Evolutionary conservation across 2,329 filamentous ascomycete species (phyloP), one percentile per base, ranked within the genome.

Genomic region (Dothiorella sarmentorum): DNA sequence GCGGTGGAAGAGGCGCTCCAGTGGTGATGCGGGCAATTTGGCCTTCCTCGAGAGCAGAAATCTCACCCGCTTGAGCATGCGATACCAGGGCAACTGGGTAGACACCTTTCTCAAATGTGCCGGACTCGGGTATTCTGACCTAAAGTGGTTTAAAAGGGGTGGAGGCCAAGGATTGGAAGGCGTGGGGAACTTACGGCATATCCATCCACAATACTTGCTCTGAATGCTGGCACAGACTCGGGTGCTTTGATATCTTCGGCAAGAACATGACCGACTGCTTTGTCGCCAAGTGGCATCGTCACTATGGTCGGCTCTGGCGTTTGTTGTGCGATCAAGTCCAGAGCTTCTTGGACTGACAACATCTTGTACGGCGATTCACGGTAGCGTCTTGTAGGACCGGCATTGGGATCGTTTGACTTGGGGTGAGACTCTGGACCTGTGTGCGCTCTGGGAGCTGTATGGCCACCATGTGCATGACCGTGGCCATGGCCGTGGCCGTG

Each of bases 191-290:
- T 56, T 40, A 66, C 61, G 0, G 94, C 94, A 69, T 99, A 99
- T 1, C 94, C 94, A 71, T 99, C 94, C 0, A 99, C 94, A 38
- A 97, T 97, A 69, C 93, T 97, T 17, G 94, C 94, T 60, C 91
- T 82, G 75, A 96, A 99, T 0, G 93, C 94, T 0, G 94, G 94
- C 0, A 99, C 94, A 7, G 88, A 85, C 70, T 97, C 93, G 3
- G 76, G 76, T 0, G 94, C 91, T 37, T 79, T 83, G 22, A 99
- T 87, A 64, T 96, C 88, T 69, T 91, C 85, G 0, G 93, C 91
- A 1, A 99, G 78, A 0, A 97, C 87, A 7, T 82, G 84, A 7
- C 91, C 91, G 1, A 93, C 83, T 0, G 97, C 76, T 2, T 75
- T 74, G 31, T 81, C 79, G 61, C 88, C 77, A 3, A 96, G 87